These are phyloP conservation scores for Oryza australiensis DNA, from an alignment of 176 grass and related monocot species.

Conservation along the genomic window DNA sequence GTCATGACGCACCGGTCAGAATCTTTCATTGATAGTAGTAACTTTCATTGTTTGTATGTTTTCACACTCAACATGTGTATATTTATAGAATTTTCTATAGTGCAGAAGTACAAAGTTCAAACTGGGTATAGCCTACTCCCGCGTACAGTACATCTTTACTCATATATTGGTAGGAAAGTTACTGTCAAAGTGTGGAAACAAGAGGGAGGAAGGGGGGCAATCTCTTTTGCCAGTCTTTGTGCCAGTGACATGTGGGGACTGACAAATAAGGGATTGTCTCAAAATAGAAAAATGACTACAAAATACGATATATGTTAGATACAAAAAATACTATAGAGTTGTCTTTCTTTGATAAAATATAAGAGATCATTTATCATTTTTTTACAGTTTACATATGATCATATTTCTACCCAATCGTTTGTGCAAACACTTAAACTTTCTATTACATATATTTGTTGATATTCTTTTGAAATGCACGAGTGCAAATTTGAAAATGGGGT, in stretches of 20 bases:
- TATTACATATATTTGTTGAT: neutral
- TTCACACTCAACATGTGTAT: too few relatives aligned
- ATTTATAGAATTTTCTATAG: too few relatives aligned
- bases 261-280: neutral
- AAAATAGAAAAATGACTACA: neutral
- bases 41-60: too few relatives aligned
- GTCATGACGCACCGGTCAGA: constrained; percentile 79
- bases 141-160: too few relatives aligned
- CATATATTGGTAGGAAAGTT: too few relatives aligned
- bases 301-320: neutral
- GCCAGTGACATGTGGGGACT: neutral
- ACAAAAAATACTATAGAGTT: neutral
- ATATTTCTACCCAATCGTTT: neutral
- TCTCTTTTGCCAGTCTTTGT: neutral
- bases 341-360: neutral
- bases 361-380: neutral
- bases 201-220: neutral
- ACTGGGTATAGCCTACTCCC: too few relatives aligned
- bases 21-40: constrained; percentile 31
- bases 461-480: neutral
- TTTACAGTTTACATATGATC: neutral
- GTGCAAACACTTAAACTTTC: neutral
- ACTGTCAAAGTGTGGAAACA: too few relatives aligned
- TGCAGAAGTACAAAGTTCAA: too few relatives aligned
- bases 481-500: neutral